These are phyloP conservation scores for Candida ficus DNA, from an alignment of 805 yeast species.

Conservation along the genomic window DNA sequence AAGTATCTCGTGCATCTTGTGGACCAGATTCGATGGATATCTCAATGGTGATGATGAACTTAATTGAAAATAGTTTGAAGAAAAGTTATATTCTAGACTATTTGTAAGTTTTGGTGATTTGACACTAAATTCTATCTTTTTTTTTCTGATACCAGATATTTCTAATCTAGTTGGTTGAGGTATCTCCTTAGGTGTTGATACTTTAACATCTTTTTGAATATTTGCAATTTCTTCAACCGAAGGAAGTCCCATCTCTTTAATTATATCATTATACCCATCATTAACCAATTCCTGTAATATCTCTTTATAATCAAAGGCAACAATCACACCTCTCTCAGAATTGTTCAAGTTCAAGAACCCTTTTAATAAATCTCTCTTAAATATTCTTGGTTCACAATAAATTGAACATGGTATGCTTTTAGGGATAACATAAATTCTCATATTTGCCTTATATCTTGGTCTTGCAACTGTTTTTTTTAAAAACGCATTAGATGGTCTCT, in stretches of 20 bases:
- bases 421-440: conserved; percentile 57
- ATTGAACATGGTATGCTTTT: conserved; percentile 33
- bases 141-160: too few species aligned
- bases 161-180: too few species aligned
- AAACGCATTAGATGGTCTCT: conserved; percentile 42
- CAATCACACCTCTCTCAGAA: conserved; percentile 24
- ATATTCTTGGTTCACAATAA: conserved; percentile 45
- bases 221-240: conserved; percentile 11
- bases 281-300: conserved; percentile 13
- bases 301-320: conserved; percentile 27
- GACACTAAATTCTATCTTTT: too few species aligned
- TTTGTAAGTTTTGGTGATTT: too few species aligned
- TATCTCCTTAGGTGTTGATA: too few species aligned
- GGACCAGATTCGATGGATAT: too few species aligned
- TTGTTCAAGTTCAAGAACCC: conserved; percentile 38
- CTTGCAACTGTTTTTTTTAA: conserved; percentile 54
- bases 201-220: conserved; percentile 2
- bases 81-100: too few species aligned
- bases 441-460: conserved; percentile 57
- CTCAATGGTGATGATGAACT: too few species aligned
- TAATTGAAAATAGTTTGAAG: too few species aligned
- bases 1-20: too few species aligned
- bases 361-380: conserved; percentile 46
- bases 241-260: conserved; percentile 15
- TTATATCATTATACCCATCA: conserved; percentile 15